Evolutionary conservation across 2,329 filamentous ascomycete genomes (phyloP).

Genomic region (Beauveria pseudobassiana): DNA sequence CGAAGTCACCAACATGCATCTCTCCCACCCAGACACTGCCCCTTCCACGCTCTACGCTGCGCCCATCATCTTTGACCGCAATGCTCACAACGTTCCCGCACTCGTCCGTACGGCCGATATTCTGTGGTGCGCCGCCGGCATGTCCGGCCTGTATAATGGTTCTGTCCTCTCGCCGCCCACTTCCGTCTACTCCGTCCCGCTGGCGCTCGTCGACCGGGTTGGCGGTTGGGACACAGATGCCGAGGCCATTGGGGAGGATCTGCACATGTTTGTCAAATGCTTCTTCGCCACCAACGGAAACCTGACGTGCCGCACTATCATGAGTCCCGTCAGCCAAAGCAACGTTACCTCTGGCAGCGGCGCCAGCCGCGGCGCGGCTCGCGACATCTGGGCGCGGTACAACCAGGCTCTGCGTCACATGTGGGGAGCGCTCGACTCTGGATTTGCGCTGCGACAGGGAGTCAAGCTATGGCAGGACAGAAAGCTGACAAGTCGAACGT

Average conservation of each 20-base stretch:
- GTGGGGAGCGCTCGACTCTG: conserved; percentile 67
- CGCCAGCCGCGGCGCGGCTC: conserved; percentile 41
- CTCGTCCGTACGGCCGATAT: conserved; percentile 66
- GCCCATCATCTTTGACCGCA: conserved; percentile 68
- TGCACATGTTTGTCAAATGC: conserved; percentile 74
- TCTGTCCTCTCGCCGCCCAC: conserved; percentile 62
- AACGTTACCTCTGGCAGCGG: conserved; percentile 56
- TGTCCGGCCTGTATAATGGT: conserved; percentile 59
- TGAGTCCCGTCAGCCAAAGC: conserved; percentile 64
- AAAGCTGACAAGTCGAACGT: conserved; percentile 47
- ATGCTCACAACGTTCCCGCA: conserved; percentile 59
- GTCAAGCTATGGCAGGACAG: conserved; percentile 51
- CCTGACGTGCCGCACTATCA: conserved; percentile 54
- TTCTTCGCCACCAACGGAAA: conserved; percentile 69
- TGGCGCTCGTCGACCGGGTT: conserved; percentile 59
- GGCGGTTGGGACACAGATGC: conserved; percentile 65
- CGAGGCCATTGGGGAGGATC: conserved; percentile 66
- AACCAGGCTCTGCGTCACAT: conserved; percentile 67
- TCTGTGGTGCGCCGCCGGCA: conserved; percentile 62
- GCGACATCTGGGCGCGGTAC: conserved; percentile 58
- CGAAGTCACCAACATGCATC: conserved; percentile 56
- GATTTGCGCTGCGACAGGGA: conserved; percentile 53
- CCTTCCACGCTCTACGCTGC: conserved; percentile 59
- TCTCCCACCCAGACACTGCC: conserved; percentile 50
- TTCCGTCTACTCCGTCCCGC: conserved; percentile 64